phyloP scores from a whole-genome alignment of 1,139 yeast genomes.

The Petasospora rhodanensis region DNA sequence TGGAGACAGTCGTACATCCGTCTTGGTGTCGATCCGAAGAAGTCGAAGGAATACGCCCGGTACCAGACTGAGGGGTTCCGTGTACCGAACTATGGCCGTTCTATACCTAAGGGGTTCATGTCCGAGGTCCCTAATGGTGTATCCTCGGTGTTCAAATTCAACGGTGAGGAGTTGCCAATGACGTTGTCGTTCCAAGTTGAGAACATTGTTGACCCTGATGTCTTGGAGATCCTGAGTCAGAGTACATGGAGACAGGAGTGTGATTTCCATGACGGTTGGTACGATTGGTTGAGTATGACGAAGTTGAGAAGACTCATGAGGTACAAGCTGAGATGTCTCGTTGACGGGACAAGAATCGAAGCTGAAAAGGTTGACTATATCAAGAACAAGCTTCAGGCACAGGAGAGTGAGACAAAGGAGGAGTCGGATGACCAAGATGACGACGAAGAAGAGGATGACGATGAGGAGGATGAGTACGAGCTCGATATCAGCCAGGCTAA shows the following conservation, averaged over 20 bases:
- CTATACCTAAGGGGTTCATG: slow-evolving; percentile 29
- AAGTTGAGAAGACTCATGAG: slow-evolving; percentile 66
- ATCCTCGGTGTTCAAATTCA: slow-evolving; percentile 53
- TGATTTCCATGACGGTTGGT: slow-evolving; percentile 72
- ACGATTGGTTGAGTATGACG: slow-evolving; percentile 53
- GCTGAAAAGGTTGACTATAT: slow-evolving; percentile 32
- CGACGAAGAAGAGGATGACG: slow-evolving; percentile 27
- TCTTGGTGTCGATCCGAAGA: slow-evolving; percentile 75
- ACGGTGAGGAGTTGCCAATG: slow-evolving; percentile 66
- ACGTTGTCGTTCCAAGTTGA: slow-evolving; percentile 79
- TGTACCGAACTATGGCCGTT: slow-evolving; percentile 35
- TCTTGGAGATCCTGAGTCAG: slow-evolving; percentile 43
- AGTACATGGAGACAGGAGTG: slow-evolving; percentile 37
- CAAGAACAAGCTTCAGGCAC: slow-evolving; percentile 20
- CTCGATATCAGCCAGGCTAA: slow-evolving; percentile 29
- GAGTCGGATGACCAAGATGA: slow-evolving; percentile 9
- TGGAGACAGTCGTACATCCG: slow-evolving; percentile 88
- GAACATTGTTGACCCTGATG: slow-evolving; percentile 66
- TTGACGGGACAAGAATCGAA: slow-evolving; percentile 33
- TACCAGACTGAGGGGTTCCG: slow-evolving; percentile 88
- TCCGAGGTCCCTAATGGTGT: slow-evolving; percentile 29
- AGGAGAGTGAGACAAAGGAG: slow-evolving; percentile 18
- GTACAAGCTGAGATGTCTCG: slow-evolving; percentile 61
- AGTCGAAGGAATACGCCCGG: slow-evolving; percentile 47
- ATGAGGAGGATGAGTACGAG: slow-evolving; percentile 23